Percentiles rank a stretch among this genome's conserved stretches.
These are phyloP conservation scores for Pseudogymnoascus sp. DNA, from an alignment of 2,329 filamentous ascomycete genomes.

Conservation along the genomic window DNA sequence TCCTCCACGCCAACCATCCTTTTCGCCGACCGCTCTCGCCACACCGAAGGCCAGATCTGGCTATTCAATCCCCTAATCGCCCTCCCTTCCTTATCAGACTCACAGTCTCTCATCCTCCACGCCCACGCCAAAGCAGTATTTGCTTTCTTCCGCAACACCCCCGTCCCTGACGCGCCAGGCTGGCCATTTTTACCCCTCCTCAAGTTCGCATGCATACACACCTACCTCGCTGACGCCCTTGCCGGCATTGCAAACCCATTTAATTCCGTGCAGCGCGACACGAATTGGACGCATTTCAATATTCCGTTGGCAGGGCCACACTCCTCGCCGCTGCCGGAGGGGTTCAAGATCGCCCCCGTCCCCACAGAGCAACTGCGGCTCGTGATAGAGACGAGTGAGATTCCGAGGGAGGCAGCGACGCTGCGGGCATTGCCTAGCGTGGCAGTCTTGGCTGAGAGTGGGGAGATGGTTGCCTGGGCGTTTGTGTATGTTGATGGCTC, in stretches of 20 bases:
- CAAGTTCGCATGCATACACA: conserved; percentile 22
- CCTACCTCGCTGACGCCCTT: conserved; percentile 15
- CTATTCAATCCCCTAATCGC: conserved; percentile 24
- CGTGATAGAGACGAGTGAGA: conserved; percentile 24
- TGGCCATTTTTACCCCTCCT: conserved; percentile 25
- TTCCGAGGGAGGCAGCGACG: conserved; percentile 21
- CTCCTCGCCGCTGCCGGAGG: conserved; percentile 14
- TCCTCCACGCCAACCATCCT: conserved; percentile 21
- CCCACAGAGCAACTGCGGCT: conserved; percentile 23
- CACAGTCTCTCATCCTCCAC: conserved; percentile 9
- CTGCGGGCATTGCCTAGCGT: conserved; percentile 22
- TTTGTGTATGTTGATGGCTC: conserved; percentile 26
- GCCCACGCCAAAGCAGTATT: conserved; percentile 16
- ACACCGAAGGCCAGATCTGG: conserved; percentile 27
- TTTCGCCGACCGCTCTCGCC: conserved; percentile 26
- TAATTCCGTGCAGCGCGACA: conserved; percentile 15
- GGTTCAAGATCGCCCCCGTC: conserved; percentile 18
- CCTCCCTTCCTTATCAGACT: background rate
- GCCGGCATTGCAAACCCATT: conserved; percentile 12
- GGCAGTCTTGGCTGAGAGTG: conserved; percentile 17
- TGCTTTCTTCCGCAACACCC: conserved; percentile 18
- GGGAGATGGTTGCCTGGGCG: conserved; percentile 24
- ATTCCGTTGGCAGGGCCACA: conserved; percentile 10
- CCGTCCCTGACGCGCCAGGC: conserved; percentile 25
- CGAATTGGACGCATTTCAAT: conserved; percentile 23